These are phyloP conservation scores for Ogataea pini DNA, from an alignment of 805 yeast species.

Conservation along the genomic window DNA sequence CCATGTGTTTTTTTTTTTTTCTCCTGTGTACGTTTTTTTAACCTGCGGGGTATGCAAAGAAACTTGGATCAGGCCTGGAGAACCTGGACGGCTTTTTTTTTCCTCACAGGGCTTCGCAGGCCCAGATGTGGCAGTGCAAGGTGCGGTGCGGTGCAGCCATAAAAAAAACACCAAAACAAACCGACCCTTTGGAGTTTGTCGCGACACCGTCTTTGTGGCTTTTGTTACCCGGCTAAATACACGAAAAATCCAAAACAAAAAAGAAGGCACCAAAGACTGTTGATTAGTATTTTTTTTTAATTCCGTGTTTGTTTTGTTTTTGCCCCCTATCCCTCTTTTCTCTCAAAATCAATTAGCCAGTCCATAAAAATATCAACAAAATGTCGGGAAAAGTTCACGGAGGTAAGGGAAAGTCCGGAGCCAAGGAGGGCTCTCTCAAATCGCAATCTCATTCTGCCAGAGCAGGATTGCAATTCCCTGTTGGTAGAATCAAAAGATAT, in stretches of 20 bases:
- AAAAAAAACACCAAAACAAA: not conserved
- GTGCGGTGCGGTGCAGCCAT: not conserved
- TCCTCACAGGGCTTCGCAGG: not conserved
- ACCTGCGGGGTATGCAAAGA: not conserved
- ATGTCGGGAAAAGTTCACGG: conserved; percentile 92
- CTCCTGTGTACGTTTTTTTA: not conserved
- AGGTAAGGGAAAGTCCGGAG: conserved; percentile 94
- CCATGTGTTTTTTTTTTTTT: not conserved
- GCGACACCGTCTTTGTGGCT: not conserved
- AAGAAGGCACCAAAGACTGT: conserved; percentile 2
- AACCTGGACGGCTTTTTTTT: not conserved
- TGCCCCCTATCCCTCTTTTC: conserved; percentile 1
- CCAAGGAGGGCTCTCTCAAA: conserved; percentile 54
- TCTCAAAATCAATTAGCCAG: conserved; percentile 7
- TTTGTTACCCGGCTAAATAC: conserved; percentile 4
- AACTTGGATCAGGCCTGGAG: not conserved
- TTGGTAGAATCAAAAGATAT: conserved; percentile 97
- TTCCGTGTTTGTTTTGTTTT: conserved; percentile 6
- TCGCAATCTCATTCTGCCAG: conserved; percentile 90
- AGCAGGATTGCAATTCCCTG: conserved; percentile 96
- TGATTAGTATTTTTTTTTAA: not conserved
- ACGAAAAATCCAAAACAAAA: conserved; percentile 7
- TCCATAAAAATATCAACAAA: conserved; percentile 1
- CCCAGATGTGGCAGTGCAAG: not conserved
- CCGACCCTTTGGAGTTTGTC: not conserved